phyloP scores from a whole-genome alignment of 345 rosid genomes.

The Geranium rotundifolium region DNA sequence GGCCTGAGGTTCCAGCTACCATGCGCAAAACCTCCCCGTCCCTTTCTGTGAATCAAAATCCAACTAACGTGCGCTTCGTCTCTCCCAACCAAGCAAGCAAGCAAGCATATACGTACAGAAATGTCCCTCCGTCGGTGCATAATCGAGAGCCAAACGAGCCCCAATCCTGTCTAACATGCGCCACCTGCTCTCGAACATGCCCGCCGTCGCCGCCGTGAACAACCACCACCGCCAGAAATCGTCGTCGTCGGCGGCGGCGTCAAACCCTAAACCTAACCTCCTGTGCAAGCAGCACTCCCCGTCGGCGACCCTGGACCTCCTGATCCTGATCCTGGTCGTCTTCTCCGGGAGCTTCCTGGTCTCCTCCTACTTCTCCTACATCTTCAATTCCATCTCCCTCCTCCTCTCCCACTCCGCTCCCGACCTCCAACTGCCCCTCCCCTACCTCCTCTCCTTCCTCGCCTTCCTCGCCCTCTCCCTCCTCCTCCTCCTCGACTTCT shows the following conservation, averaged over 20 bases:
- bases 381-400: constrained; percentile 65
- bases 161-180: constrained; percentile 28
- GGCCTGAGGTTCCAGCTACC: too few relatives aligned
- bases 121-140: not conserved
- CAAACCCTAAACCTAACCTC: constrained; percentile 11
- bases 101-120: too few relatives aligned
- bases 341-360: constrained; percentile 68
- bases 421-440: constrained; percentile 17
- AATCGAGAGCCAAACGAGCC: not conserved
- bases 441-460: constrained; percentile 50
- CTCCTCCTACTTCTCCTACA: constrained; percentile 73
- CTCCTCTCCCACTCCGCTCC: constrained; percentile 48
- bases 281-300: constrained; percentile 78
- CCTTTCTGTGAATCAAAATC: not conserved
- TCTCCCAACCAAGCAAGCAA: not conserved
- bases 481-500: constrained; percentile 35
- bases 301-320: constrained; percentile 73
- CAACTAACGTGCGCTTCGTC: not conserved
- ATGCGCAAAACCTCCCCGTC: too few relatives aligned
- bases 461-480: constrained; percentile 35
- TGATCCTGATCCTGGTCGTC: constrained; percentile 64
- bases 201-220: constrained; percentile 9
- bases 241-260: constrained; percentile 12
- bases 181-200: constrained; percentile 26
- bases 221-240: constrained; percentile 21